phyloP scores from a whole-genome alignment of 768 basidiomycete species.

The Calocybe indica region DNA sequence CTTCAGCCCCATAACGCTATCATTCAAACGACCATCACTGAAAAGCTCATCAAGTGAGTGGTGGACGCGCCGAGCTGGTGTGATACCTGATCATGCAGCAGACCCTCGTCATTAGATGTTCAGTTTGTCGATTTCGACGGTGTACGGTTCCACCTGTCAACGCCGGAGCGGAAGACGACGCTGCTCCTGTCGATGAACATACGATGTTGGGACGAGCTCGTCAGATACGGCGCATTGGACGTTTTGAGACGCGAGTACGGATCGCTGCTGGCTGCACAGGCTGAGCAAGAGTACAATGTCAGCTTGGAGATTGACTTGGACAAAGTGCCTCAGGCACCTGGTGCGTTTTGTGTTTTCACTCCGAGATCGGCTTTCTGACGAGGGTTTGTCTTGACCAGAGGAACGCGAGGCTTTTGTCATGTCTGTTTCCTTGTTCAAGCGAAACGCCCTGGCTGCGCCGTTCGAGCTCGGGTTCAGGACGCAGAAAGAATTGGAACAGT shows the following conservation, averaged over 20 bases:
- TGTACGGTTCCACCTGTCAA: slow-evolving; percentile 90
- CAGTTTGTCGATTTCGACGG: slow-evolving; percentile 98
- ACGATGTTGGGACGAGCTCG: slow-evolving; percentile 94
- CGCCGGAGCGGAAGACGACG: slow-evolving; percentile 75
- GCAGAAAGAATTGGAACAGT: slow-evolving; percentile 79
- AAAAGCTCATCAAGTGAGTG: slow-evolving; percentile 77
- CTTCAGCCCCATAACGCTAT: slow-evolving; percentile 84
- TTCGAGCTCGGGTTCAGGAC: slow-evolving; percentile 84
- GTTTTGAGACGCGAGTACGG: slow-evolving; percentile 83
- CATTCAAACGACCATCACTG: slow-evolving; percentile 82
- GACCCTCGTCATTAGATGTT: slow-evolving; percentile 88
- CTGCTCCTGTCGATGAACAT: slow-evolving; percentile 94
- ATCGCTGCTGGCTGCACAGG: slow-evolving; percentile 51
- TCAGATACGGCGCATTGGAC: slow-evolving; percentile 77
- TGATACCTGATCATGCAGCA: slow-evolving; percentile 24
- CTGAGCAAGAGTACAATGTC: slow-evolving; percentile 87
- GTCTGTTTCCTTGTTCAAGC: slow-evolving; percentile 81
- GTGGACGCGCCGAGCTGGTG: not conserved
- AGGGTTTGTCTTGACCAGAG: slow-evolving; percentile 39
- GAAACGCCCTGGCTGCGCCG: slow-evolving; percentile 91
- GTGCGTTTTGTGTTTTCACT: slow-evolving; percentile 34
- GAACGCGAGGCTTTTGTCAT: slow-evolving; percentile 73
- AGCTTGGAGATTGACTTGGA: slow-evolving; percentile 86
- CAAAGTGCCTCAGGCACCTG: slow-evolving; percentile 71
- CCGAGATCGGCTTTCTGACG: slow-evolving; percentile 4